Evolutionary conservation across 2,329 filamentous ascomycete genomes (phyloP).

Genomic region (Waltergamsia citrina): DNA sequence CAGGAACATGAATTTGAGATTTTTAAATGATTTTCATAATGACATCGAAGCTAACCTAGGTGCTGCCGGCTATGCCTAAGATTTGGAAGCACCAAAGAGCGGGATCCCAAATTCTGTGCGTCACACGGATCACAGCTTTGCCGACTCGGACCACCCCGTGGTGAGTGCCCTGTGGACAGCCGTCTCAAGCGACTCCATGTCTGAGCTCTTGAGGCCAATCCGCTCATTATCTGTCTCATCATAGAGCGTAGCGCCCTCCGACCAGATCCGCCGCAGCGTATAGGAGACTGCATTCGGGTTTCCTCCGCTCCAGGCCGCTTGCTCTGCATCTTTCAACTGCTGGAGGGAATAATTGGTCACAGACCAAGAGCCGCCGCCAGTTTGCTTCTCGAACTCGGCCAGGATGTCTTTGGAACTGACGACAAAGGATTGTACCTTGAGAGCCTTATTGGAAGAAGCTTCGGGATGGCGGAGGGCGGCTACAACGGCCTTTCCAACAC

Average conservation of each 20-base stretch:
- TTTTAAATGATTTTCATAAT: too few species aligned
- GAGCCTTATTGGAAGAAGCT: conserved; percentile 39
- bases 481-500: conserved; percentile 57
- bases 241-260: conserved; percentile 62
- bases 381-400: conserved; percentile 60
- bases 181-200: conserved; percentile 43
- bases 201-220: conserved; percentile 37
- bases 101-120: too few species aligned
- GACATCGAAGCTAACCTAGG: too few species aligned
- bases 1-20: too few species aligned
- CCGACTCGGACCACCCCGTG: too few species aligned
- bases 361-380: too few species aligned
- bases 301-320: conserved; percentile 45
- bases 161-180: too few species aligned
- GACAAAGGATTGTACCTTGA: conserved; percentile 65
- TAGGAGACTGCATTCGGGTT: conserved; percentile 40
- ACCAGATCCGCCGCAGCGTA: conserved; percentile 64
- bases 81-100: too few species aligned
- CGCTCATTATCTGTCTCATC: conserved; percentile 55
- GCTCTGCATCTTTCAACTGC: conserved; percentile 45
- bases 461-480: conserved; percentile 49
- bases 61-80: too few species aligned
- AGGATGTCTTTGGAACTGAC: conserved; percentile 53
- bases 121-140: too few species aligned
- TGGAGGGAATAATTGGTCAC: conserved; percentile 32